phyloP scores from a whole-genome alignment of 495 filamentous ascomycete genomes.

The Copromyces sp. region DNA sequence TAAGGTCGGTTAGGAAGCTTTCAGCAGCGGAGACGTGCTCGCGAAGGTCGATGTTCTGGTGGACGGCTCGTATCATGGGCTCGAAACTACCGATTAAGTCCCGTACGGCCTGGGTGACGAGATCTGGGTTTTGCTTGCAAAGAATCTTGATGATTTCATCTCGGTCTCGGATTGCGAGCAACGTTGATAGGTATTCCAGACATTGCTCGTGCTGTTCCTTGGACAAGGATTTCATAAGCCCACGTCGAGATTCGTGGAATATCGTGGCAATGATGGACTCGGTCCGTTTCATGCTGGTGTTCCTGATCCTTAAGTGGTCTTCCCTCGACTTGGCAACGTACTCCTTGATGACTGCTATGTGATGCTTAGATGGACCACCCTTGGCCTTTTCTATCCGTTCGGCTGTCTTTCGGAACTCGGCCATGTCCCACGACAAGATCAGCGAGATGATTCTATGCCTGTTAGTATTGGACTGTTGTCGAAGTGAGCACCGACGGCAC shows the following conservation, averaged over 20 bases:
- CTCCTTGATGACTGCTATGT: slow-evolving; percentile 38
- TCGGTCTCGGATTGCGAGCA: slow-evolving; percentile 50
- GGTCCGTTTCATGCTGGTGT: slow-evolving; percentile 22
- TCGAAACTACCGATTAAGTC: slow-evolving; percentile 50
- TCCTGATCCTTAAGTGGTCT: slow-evolving; percentile 38
- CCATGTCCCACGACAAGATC: slow-evolving; percentile 50
- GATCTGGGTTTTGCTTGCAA: slow-evolving; percentile 48
- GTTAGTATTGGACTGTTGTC: slow-evolving; percentile 2
- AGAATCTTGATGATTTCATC: slow-evolving; percentile 47
- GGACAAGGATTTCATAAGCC: slow-evolving; percentile 26
- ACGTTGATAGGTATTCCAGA: slow-evolving; percentile 47
- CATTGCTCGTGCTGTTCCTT: slow-evolving; percentile 43
- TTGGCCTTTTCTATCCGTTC: slow-evolving; percentile 43
- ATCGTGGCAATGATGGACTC: slow-evolving; percentile 45
- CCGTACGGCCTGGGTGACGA: slow-evolving; percentile 46
- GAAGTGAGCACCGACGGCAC: neutral
- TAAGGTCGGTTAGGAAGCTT: slow-evolving; percentile 49
- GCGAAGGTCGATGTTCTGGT: slow-evolving; percentile 53
- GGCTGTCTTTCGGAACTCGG: slow-evolving; percentile 44
- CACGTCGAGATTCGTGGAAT: slow-evolving; percentile 23
- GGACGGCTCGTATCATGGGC: slow-evolving; percentile 52
- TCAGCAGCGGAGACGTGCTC: slow-evolving; percentile 47
- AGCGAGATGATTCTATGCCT: slow-evolving; percentile 48
- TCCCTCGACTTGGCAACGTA: slow-evolving; percentile 35
- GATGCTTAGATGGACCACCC: slow-evolving; percentile 35